Conservation (phyloP, 2,329 filamentous ascomycete genomes). For the Sordariomycetes sp. region DNA sequence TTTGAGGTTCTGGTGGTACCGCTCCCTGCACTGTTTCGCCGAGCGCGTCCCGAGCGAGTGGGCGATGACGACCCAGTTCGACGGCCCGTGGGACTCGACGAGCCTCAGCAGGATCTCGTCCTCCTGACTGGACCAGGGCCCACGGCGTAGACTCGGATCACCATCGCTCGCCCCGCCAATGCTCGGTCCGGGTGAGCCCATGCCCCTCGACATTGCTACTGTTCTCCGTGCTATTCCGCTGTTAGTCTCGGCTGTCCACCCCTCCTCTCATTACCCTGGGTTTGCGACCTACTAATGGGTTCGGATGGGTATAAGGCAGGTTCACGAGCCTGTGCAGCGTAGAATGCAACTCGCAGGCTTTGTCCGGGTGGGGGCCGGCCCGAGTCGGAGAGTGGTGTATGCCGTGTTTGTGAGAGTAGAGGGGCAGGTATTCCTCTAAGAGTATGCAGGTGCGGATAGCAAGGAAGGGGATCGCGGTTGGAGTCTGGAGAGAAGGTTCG, state of each 20-base stretch:
- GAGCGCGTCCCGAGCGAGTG: conserved; percentile 62
- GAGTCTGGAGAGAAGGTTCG: too few species aligned
- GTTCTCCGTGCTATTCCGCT: not conserved
- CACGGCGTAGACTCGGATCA: conserved; percentile 24
- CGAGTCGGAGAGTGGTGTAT: not conserved
- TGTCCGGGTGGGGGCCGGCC: not conserved
- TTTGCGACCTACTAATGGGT: not conserved
- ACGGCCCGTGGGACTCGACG: conserved; percentile 56
- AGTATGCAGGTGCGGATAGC: not conserved
- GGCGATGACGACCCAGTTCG: conserved; percentile 87
- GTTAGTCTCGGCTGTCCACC: not conserved
- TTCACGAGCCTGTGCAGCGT: not conserved
- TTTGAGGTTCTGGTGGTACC: conserved; percentile 89
- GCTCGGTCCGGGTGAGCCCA: not conserved
- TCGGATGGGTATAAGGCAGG: not conserved
- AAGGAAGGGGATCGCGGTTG: not conserved
- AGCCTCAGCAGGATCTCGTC: conserved; percentile 58
- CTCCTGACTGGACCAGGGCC: conserved; percentile 73
- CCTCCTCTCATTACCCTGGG: not conserved
- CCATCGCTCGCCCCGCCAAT: not conserved
- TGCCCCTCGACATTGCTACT: not conserved
- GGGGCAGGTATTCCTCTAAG: not conserved
- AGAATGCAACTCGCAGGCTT: not conserved
- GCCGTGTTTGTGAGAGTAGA: not conserved
- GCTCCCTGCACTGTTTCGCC: conserved; percentile 89